Evolutionary conservation across 768 basidiomycete species (phyloP).

Genomic region (Dacryopinax spathularia): DNA sequence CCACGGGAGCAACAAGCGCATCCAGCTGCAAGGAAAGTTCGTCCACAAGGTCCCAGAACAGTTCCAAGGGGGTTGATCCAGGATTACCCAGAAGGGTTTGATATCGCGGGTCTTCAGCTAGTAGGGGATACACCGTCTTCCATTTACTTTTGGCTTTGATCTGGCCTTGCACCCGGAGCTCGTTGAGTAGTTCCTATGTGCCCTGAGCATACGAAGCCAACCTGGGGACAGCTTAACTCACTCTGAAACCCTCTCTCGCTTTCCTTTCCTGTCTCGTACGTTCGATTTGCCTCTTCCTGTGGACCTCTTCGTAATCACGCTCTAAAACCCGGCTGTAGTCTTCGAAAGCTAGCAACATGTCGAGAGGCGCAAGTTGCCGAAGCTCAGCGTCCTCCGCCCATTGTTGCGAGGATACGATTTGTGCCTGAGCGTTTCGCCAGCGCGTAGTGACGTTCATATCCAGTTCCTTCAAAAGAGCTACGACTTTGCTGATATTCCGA

Average conservation of each 20-base stretch:
- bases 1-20: conserved; percentile 54
- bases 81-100: conserved; percentile 77
- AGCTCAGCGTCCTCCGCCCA: conserved; percentile 69
- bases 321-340: conserved; percentile 84
- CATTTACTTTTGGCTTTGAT: conserved; percentile 78
- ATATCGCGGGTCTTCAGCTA: conserved; percentile 72
- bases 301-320: conserved; percentile 80
- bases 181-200: conserved; percentile 50
- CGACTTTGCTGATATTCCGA: conserved; percentile 70
- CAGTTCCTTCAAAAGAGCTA: conserved; percentile 69
- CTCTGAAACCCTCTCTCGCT: conserved; percentile 83
- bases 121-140: conserved; percentile 71
- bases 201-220: not conserved
- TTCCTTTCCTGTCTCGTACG: conserved; percentile 75
- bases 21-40: conserved; percentile 74
- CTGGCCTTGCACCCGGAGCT: conserved; percentile 47
- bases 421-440: conserved; percentile 72
- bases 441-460: conserved; percentile 86
- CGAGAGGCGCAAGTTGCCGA: conserved; percentile 71
- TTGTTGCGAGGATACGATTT: conserved; percentile 60
- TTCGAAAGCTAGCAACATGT: conserved; percentile 86
- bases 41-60: conserved; percentile 93
- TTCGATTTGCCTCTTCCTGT: conserved; percentile 63
- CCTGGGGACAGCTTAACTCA: conserved; percentile 21
- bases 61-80: conserved; percentile 86